phyloP scores from a whole-genome alignment of 139 green algal genomes.

The Volvox africanus region DNA sequence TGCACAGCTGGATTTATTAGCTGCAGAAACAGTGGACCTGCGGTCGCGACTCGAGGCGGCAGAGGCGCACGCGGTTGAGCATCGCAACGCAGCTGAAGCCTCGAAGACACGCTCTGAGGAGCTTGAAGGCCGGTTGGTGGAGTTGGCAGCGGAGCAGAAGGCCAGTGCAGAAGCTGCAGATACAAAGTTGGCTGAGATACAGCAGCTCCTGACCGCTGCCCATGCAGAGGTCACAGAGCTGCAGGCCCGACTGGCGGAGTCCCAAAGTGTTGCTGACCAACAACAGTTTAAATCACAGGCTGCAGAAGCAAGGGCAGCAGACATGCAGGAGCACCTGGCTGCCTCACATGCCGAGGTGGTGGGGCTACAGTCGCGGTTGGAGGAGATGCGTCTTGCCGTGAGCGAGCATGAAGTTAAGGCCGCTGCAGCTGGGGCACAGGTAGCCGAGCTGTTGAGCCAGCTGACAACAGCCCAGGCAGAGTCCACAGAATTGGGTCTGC shows the following conservation, averaged over 20 bases:
- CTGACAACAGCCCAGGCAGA: neutral
- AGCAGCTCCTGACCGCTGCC: neutral
- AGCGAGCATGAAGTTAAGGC: constrained; percentile 6
- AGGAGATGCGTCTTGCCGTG: neutral
- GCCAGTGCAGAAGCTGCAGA: neutral
- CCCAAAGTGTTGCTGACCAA: neutral
- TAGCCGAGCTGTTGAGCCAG: neutral
- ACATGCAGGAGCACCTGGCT: neutral
- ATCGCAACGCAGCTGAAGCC: neutral
- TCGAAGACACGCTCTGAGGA: neutral
- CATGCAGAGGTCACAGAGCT: neutral
- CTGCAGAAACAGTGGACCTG: neutral
- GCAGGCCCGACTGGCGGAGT: neutral
- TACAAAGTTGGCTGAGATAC: neutral
- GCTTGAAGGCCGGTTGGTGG: neutral
- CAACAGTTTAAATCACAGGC: neutral
- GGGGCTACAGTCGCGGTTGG: neutral
- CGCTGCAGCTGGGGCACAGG: neutral
- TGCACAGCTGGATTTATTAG: neutral
- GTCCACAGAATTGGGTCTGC: neutral
- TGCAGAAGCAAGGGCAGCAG: neutral
- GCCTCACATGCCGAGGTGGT: neutral
- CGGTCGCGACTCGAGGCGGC: neutral
- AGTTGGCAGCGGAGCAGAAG: neutral
- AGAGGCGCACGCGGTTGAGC: neutral